Evolutionary conservation across 805 yeast species (phyloP), one percentile per base, ranked within the genome.

Genomic region (Saccharomycopsis sp.): DNA sequence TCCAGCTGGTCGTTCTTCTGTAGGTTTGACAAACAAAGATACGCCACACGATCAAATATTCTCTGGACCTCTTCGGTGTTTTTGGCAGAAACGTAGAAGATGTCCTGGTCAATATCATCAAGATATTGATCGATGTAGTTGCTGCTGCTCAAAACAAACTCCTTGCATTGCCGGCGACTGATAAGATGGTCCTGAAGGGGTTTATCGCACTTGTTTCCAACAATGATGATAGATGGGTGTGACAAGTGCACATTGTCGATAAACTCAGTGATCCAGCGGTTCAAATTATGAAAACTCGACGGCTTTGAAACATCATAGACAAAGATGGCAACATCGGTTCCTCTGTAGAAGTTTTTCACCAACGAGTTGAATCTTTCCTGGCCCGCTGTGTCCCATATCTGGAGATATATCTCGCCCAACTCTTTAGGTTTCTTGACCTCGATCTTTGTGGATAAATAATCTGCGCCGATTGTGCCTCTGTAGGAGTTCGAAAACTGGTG

Each of bases 321-420:
- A 50, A 81, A 64, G 5, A 81, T 72, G 2, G 77, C 82, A 18
- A 80, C 79, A 63, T 81, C 85, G 0, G 84, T 75, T 7, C 86
- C 86, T 46, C 86, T 68, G 66, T 81, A 81, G 62, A 81, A 81
- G 2, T 83, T 80, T 64, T 76, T 78, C 76, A 71, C 85, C 71
- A 85, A 84, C 54, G 89, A 83, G 70, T 89, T 78, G 72, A 85
- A 85, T 64, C 90, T 74, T 69, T 85, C 91, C 70, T 85, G 91
- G 29, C 91, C 91, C 1, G 91, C 91, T 29, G 91, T 85, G 68
- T 85, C 91, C 91, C 91, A 84, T 8, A 84, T 77, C 67, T 84
- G 89, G 44, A 84, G 70, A 53, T 71, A 71, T 20, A 76, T 75
- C 37, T 63, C 62, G 47, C 63, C 60, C 16, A 63, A 57, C 51